Evolutionary conservation across 768 basidiomycete species (phyloP), one percentile per base, ranked within the genome.

Genomic region (Fistulinella prunicolor): DNA sequence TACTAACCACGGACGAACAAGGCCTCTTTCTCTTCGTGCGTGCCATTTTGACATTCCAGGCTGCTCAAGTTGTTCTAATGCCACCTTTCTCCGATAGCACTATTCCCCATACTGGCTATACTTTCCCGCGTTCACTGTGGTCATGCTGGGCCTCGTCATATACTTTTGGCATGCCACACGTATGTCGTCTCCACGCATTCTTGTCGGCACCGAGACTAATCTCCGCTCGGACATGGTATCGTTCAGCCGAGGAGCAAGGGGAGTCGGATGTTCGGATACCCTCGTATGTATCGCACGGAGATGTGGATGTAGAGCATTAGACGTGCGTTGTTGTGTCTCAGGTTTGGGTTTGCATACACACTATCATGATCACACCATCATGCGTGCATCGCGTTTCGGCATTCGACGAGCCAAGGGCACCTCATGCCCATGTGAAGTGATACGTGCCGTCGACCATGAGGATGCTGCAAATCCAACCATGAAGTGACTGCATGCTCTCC

Each of bases 81-180:
- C 23, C 17, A 8, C 41, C 29, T 13, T 38, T 21, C 38, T 26
- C 38, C 22, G 46, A 46, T 55, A 92, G 89, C 85, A 89, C 56
- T 92, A 85, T 69, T 66, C 69, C 37, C 90, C 91, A 14, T 93
- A 81, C 70, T 94, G 90, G 89, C 73, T 94, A 8, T 93, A 94
- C 73, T 94, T 94, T 69, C 70, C 84, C 47, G 79, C 91, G 1
- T 94, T 86, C 59, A 76, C 65, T 0, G 73, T 90, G 32, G 81
- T 91, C 52, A 71, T 93, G 39, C 39, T 67, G 17, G 91, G 90
- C 2, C 77, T 94, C 2, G 71, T 93, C 57, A 77, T 82, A 19
- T 94, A 94, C 69, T 93, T 93, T 72, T 94, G 90, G 89, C 71
- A 78, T 59, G 79, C 83, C 3, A 82, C 84, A 35, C 90, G 89